A percentile compares a stretch with the other conserved stretches of the same genome.
These are phyloP conservation scores for Microstegium vimineum DNA, from an alignment of 176 grass and related monocot species.

Conservation along the genomic window DNA sequence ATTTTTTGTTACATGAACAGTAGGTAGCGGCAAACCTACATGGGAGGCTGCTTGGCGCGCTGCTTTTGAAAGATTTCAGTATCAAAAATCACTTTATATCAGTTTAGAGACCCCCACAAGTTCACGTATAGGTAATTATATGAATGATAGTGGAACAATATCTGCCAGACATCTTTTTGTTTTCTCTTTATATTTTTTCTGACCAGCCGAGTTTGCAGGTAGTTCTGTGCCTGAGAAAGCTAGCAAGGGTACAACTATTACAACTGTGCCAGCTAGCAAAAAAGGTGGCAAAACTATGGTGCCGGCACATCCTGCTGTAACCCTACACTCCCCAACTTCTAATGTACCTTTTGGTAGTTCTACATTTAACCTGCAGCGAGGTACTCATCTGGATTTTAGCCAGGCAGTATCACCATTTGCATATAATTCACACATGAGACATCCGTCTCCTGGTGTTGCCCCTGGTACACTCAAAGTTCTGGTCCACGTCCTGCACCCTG, in stretches of 20 bases:
- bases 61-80: conserved; percentile 77
- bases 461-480: conserved; percentile 64
- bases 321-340: conserved; percentile 48
- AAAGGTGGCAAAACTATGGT: conserved; percentile 49
- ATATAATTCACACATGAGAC: conserved; percentile 66
- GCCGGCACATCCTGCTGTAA: conserved; percentile 27
- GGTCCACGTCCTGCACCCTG: conserved; percentile 49
- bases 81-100: conserved; percentile 51
- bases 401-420: conserved; percentile 70
- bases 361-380: conserved; percentile 56
- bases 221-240: conserved; percentile 25
- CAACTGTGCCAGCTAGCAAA: conserved; percentile 46
- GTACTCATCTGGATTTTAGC: conserved; percentile 69
- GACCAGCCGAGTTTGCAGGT: conserved; percentile 34
- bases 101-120: conserved; percentile 57
- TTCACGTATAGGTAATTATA: conserved; percentile 54
- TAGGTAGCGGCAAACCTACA: conserved; percentile 55
- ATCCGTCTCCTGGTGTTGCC: conserved; percentile 39
- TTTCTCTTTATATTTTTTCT: not conserved
- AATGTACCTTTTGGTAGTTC: conserved; percentile 41
- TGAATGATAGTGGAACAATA: not conserved
- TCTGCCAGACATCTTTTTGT: not conserved
- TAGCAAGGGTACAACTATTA: conserved; percentile 37
- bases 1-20: conserved; percentile 28
- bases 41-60: conserved; percentile 71